phyloP scores from a whole-genome alignment of 257 asterid species.

The Ocimum tenuiflorum region DNA sequence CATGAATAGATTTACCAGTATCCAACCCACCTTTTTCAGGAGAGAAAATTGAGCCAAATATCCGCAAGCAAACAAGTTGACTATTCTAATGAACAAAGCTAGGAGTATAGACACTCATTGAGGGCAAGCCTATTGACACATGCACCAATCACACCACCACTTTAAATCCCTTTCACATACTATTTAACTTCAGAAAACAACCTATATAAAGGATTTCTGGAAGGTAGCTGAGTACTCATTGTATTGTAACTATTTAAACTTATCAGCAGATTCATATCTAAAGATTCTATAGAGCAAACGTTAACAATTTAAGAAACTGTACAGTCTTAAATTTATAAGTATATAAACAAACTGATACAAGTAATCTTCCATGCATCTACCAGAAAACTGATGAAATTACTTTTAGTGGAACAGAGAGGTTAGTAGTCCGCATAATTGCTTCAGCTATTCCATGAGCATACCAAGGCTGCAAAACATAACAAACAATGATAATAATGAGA shows the following conservation, averaged over 20 bases:
- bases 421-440: slow-evolving; percentile 82
- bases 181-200: not conserved
- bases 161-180: not conserved
- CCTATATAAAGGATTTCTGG: not conserved
- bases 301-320: slow-evolving; percentile 5
- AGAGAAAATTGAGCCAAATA: not conserved
- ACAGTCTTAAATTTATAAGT: not conserved
- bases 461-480: slow-evolving; percentile 66
- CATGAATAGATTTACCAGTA: not conserved
- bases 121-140: not conserved
- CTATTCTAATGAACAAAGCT: slow-evolving; percentile 1
- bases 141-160: not conserved
- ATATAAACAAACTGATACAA: not conserved
- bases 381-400: slow-evolving; percentile 40
- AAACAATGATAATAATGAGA: slow-evolving; percentile 2
- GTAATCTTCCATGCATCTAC: not conserved
- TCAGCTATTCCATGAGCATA: slow-evolving; percentile 98
- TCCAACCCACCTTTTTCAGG: too few relatives aligned
- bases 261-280: not conserved
- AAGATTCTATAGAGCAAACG: not conserved
- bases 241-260: not conserved
- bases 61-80: slow-evolving; percentile 4
- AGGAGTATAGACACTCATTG: not conserved
- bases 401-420: slow-evolving; percentile 76
- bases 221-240: not conserved